Conservation (phyloP, 2,329 filamentous ascomycete species). For the Aaosphaeria pasadenensis region DNA sequence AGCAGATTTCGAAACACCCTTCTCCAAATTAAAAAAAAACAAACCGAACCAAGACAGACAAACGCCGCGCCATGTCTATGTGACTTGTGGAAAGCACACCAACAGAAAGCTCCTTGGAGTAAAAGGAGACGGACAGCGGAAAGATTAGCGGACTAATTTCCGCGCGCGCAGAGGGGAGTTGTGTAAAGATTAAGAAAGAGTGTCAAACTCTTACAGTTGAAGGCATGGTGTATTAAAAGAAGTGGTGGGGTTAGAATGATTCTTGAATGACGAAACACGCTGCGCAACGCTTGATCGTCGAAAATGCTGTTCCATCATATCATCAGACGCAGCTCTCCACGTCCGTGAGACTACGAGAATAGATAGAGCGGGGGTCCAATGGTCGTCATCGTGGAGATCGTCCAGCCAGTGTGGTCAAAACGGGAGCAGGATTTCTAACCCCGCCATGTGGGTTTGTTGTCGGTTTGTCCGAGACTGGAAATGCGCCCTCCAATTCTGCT, state of each 20-base stretch:
- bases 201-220: too few species aligned
- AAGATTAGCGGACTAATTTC: too few species aligned
- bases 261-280: not conserved
- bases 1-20: not conserved
- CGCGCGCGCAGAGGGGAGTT: too few species aligned
- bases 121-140: not conserved
- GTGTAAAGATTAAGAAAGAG: too few species aligned
- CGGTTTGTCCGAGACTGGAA: conserved; percentile 1
- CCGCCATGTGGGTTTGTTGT: not conserved
- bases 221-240: too few species aligned
- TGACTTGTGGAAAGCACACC: not conserved
- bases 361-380: not conserved
- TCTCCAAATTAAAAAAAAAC: not conserved
- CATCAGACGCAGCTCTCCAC: not conserved
- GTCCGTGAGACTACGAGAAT: not conserved
- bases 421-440: not conserved
- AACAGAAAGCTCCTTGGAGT: not conserved
- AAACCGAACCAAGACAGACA: not conserved
- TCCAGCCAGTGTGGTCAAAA: not conserved
- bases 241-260: not conserved
- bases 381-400: not conserved
- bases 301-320: not conserved
- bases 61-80: not conserved
- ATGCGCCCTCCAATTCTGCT: conserved; percentile 16
- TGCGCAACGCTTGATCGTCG: not conserved